Evolutionary conservation across 177 flowering plant genomes (phyloP).

Genomic region (Vitis hybrid): DNA sequence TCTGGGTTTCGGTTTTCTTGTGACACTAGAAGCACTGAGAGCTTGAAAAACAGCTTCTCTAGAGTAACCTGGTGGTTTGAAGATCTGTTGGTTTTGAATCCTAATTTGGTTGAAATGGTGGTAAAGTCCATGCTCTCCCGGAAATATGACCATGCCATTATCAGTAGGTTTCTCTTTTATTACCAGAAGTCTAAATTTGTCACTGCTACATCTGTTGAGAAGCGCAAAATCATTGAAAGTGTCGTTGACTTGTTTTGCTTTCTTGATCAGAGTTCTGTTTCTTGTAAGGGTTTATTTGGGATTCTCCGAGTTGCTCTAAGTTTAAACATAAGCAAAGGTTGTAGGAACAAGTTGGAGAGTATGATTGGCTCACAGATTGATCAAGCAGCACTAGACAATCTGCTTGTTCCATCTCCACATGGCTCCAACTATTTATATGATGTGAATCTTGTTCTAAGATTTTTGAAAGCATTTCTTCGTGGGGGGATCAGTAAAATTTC

Average conservation of each 20-base stretch:
- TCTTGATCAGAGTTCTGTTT: conserved; percentile 55
- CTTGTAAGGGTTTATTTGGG: conserved; percentile 69
- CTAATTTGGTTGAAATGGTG: conserved; percentile 35
- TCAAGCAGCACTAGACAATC: conserved; percentile 73
- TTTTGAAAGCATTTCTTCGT: conserved; percentile 59
- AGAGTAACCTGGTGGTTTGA: conserved; percentile 82
- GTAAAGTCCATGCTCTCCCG: conserved; percentile 47
- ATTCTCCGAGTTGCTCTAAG: conserved; percentile 50
- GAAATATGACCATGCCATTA: conserved; percentile 49
- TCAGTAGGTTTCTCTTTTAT: conserved; percentile 67
- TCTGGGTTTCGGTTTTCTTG: conserved; percentile 29
- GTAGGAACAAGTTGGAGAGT: conserved; percentile 60
- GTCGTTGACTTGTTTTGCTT: conserved; percentile 47
- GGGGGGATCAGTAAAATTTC: conserved; percentile 32
- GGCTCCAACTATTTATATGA: conserved; percentile 60
- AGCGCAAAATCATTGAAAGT: conserved; percentile 42
- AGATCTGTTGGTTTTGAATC: conserved; percentile 51
- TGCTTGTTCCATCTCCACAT: conserved; percentile 74
- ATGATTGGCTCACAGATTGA: conserved; percentile 82
- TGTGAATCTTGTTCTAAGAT: conserved; percentile 73
- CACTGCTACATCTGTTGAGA: conserved; percentile 37
- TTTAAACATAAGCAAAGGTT: conserved; percentile 43
- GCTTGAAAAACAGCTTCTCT: conserved; percentile 40
- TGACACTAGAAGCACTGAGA: conserved; percentile 62
- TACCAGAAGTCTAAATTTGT: conserved; percentile 61